Conservation (phyloP, 2,329 filamentous ascomycete genomes). For the Balansia obtecta region DNA sequence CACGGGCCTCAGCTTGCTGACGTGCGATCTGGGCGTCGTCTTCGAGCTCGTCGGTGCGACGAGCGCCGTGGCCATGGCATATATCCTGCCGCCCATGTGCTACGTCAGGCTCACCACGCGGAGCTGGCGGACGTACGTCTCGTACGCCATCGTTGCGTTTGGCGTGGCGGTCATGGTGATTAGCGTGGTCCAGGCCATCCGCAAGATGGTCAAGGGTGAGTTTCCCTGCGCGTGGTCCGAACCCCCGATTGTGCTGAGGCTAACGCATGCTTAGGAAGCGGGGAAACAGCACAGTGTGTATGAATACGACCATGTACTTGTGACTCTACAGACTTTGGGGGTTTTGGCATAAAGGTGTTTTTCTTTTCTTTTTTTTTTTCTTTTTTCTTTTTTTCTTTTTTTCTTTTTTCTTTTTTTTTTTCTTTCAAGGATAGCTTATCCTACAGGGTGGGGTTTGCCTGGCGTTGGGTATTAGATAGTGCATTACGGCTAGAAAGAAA, state of each 20-base stretch:
- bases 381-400: too few relatives aligned
- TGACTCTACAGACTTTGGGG: not conserved
- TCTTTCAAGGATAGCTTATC: too few relatives aligned
- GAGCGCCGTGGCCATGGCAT: conserved; percentile 84
- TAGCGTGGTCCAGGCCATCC: conserved; percentile 59
- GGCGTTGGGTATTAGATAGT: not conserved
- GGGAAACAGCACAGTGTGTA: conserved; percentile 7
- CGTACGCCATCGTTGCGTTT: conserved; percentile 63
- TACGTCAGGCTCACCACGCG: conserved; percentile 83
- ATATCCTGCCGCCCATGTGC: conserved; percentile 88
- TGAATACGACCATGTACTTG: not conserved
- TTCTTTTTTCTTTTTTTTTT: too few relatives aligned
- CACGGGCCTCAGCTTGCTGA: conserved; percentile 66
- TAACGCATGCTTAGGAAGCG: conserved; percentile 5
- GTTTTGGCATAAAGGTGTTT: not conserved
- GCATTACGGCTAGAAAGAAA: too few relatives aligned
- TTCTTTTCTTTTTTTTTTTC: too few relatives aligned
- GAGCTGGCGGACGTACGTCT: conserved; percentile 61
- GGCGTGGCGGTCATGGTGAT: conserved; percentile 71
- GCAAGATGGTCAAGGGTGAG: conserved; percentile 44
- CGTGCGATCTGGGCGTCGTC: conserved; percentile 85
- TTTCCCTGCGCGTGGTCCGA: not conserved
- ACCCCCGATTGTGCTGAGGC: not conserved
- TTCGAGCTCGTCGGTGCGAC: conserved; percentile 96
- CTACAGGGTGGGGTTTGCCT: too few relatives aligned